phyloP scores from a whole-genome alignment of 805 yeast genomes.

The Wickerhamomyces xylosicus region DNA sequence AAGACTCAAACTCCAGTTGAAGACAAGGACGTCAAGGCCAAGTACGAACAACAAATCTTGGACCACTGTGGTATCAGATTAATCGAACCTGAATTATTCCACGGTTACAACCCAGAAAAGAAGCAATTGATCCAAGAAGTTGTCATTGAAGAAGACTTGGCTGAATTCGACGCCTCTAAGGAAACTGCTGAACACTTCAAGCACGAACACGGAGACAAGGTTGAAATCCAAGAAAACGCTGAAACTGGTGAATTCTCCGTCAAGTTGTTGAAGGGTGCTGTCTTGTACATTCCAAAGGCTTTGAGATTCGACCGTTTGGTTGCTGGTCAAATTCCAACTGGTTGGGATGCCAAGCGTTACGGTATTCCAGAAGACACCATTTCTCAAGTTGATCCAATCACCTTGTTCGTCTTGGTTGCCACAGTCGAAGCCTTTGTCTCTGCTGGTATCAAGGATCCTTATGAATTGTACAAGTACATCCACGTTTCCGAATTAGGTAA shows the following conservation, averaged over 20 bases:
- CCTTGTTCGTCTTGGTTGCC: slow-evolving; percentile 84
- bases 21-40: slow-evolving; percentile 85
- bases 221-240: slow-evolving; percentile 80
- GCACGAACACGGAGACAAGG: slow-evolving; percentile 87
- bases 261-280: slow-evolving; percentile 85
- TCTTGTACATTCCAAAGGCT: slow-evolving; percentile 77
- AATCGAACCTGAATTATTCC: slow-evolving; percentile 89
- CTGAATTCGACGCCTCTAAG: slow-evolving; percentile 89
- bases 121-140: slow-evolving; percentile 92
- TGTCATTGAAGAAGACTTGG: slow-evolving; percentile 92
- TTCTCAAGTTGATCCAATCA: slow-evolving; percentile 92
- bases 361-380: slow-evolving; percentile 93
- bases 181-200: slow-evolving; percentile 93
- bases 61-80: slow-evolving; percentile 95
- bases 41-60: slow-evolving; percentile 81
- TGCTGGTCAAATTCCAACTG: slow-evolving; percentile 87
- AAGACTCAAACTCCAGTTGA: slow-evolving; percentile 89
- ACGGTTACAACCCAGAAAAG: slow-evolving; percentile 90
- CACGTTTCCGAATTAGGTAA: slow-evolving; percentile 98
- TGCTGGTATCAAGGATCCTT: slow-evolving; percentile 96
- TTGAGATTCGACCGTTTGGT: slow-evolving; percentile 58
- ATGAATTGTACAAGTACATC: slow-evolving; percentile 95
- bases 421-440: slow-evolving; percentile 91
- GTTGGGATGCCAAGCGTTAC: slow-evolving; percentile 92
- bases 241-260: slow-evolving; percentile 92